Conservation (phyloP, 2,329 filamentous ascomycete species). For the Arachnopeziza araneosa region DNA sequence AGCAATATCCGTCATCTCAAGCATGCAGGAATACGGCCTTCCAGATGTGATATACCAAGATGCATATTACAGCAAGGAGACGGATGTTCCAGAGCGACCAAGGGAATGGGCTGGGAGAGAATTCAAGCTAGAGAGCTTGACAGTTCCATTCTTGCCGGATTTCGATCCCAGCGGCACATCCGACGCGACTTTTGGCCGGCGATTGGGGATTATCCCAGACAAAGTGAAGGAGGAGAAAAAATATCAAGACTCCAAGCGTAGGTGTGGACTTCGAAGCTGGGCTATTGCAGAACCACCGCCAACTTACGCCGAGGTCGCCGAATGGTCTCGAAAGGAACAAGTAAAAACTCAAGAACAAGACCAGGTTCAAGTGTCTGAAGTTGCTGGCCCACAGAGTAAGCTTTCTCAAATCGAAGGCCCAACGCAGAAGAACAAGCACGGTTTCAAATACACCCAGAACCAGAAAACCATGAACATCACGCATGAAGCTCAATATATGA, state of each 20-base stretch:
- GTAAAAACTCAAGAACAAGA: conserved; percentile 9
- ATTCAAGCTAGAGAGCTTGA: conserved; percentile 71
- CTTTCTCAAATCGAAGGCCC: conserved; percentile 85
- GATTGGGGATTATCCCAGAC: conserved; percentile 42
- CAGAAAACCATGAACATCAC: conserved; percentile 68
- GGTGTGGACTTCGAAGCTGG: conserved; percentile 67
- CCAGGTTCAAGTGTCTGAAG: background rate
- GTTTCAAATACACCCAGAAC: conserved; percentile 81
- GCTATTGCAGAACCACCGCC: conserved; percentile 70
- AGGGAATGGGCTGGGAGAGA: conserved; percentile 85
- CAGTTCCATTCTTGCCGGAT: conserved; percentile 70
- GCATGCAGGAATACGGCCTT: conserved; percentile 50
- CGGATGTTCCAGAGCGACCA: conserved; percentile 70
- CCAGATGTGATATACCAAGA: conserved; percentile 76
- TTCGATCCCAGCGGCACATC: conserved; percentile 64
- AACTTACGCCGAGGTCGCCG: conserved; percentile 58
- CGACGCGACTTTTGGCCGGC: conserved; percentile 49
- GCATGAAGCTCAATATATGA: conserved; percentile 91
- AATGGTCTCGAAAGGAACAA: conserved; percentile 53
- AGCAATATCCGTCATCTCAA: conserved; percentile 44
- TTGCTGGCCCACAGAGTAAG: conserved; percentile 26
- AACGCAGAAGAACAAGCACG: conserved; percentile 75
- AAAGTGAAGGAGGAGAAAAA: conserved; percentile 43
- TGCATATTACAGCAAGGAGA: conserved; percentile 77
- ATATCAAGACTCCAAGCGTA: conserved; percentile 46